Conservation (phyloP, 768 basidiomycete genomes). For the Suillus subluteus region DNA sequence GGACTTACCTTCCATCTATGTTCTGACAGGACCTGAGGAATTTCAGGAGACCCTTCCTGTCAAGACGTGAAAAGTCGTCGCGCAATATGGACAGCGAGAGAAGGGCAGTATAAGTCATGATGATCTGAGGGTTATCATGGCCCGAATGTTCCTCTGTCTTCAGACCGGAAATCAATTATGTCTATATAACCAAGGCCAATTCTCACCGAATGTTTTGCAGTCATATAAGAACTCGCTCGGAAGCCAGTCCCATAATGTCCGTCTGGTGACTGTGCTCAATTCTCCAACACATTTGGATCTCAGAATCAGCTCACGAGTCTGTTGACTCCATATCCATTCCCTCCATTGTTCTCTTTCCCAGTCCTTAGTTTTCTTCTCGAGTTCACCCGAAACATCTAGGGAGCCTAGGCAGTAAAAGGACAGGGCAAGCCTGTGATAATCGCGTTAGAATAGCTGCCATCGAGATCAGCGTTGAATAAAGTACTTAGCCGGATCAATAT, state of each 20-base stretch:
- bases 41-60: constrained; percentile 64
- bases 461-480: constrained; percentile 20
- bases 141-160: constrained; percentile 44
- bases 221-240: constrained; percentile 75
- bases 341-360: constrained; percentile 66
- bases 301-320: constrained; percentile 51
- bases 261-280: constrained; percentile 36
- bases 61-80: constrained; percentile 78
- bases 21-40: constrained; percentile 78
- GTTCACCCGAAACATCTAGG: constrained; percentile 72
- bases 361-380: constrained; percentile 45
- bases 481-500: constrained; percentile 76
- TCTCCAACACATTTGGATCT: constrained; percentile 14
- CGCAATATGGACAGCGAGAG: constrained; percentile 81
- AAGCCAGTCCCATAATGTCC: constrained; percentile 71
- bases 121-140: constrained; percentile 78
- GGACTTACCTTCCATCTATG: constrained; percentile 77
- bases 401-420: constrained; percentile 88
- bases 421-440: constrained; percentile 67
- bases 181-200: constrained; percentile 5
- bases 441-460: constrained; percentile 15
- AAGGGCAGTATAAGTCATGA: constrained; percentile 93
- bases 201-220: constrained; percentile 30
- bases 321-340: constrained; percentile 91
- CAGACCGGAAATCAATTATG: constrained; percentile 18